A percentile compares a stretch with the other conserved stretches of the same genome.
These are phyloP conservation scores for Thozetella sp. DNA, from an alignment of 495 filamentous ascomycete species.

Conservation along the genomic window DNA sequence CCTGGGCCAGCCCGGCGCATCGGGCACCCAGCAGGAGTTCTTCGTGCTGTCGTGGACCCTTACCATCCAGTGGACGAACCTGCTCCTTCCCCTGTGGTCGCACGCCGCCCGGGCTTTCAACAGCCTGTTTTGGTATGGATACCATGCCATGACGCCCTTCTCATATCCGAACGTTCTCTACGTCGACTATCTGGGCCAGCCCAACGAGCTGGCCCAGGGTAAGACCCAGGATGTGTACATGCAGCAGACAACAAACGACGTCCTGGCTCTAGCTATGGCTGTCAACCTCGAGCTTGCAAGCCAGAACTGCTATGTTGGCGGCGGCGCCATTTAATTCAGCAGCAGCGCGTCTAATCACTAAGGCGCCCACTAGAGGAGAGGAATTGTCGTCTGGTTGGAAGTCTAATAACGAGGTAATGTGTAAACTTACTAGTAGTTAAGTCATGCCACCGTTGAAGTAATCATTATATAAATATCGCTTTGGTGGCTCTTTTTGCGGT, in stretches of 20 bases:
- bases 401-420: too few relatives aligned
- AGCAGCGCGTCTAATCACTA: too few relatives aligned
- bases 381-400: too few relatives aligned
- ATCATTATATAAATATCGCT: too few relatives aligned
- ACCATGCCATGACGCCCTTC: constrained; percentile 12
- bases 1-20: neutral
- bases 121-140: constrained; percentile 9
- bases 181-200: constrained; percentile 9
- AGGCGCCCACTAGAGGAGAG: too few relatives aligned
- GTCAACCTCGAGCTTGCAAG: constrained; percentile 20
- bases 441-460: too few relatives aligned
- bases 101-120: constrained; percentile 3
- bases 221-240: neutral
- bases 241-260: constrained; percentile 4
- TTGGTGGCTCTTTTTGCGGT: too few relatives aligned
- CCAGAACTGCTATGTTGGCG: constrained; percentile 15
- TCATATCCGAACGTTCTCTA: constrained; percentile 15
- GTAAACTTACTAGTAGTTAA: too few relatives aligned
- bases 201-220: neutral
- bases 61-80: neutral
- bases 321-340: neutral
- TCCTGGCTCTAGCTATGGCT: constrained; percentile 9
- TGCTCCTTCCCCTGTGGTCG: neutral
- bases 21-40: neutral
- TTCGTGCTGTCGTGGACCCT: neutral